Conservation (phyloP, 2,329 filamentous ascomycete species). For the Venturiaceae sp. region DNA sequence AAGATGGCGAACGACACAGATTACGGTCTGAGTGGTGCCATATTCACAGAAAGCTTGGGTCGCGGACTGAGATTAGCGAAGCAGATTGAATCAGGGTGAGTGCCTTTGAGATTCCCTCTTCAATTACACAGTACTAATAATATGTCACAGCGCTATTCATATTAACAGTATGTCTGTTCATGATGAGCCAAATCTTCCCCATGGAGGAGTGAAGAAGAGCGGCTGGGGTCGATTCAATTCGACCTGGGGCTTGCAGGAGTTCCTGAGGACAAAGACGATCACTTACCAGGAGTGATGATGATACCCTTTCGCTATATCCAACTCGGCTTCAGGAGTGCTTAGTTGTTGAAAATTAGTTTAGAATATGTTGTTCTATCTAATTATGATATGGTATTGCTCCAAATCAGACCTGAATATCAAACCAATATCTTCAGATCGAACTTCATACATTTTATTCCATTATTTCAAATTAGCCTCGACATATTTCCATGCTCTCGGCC, state of each 20-base stretch:
- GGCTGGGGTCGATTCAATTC: constrained; percentile 40
- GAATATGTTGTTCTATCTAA: no score
- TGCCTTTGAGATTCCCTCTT: neutral
- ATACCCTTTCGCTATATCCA: neutral
- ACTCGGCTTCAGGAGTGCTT: no score
- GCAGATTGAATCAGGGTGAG: constrained; percentile 12
- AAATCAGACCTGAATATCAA: no score
- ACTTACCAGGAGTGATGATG: constrained; percentile 20
- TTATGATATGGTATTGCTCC: no score
- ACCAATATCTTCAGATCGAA: no score
- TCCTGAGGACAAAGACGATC: constrained; percentile 31
- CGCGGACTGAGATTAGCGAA: constrained; percentile 13
- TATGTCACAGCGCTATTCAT: constrained; percentile 30
- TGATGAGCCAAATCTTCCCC: constrained; percentile 37
- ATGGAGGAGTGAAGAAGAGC: constrained; percentile 39
- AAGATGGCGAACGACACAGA: constrained; percentile 26
- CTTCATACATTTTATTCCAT: no score
- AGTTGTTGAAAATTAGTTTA: no score
- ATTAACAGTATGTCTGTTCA: constrained; percentile 43
- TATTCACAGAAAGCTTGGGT: constrained; percentile 29
- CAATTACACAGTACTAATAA: neutral
- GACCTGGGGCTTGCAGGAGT: constrained; percentile 36
- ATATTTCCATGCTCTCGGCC: neutral
- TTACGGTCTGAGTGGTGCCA: constrained; percentile 26
- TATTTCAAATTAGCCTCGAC: no score